Base-by-base conservation (phyloP, 371 early-diverging fungal species). In the Mucor velutinosus region DNA sequence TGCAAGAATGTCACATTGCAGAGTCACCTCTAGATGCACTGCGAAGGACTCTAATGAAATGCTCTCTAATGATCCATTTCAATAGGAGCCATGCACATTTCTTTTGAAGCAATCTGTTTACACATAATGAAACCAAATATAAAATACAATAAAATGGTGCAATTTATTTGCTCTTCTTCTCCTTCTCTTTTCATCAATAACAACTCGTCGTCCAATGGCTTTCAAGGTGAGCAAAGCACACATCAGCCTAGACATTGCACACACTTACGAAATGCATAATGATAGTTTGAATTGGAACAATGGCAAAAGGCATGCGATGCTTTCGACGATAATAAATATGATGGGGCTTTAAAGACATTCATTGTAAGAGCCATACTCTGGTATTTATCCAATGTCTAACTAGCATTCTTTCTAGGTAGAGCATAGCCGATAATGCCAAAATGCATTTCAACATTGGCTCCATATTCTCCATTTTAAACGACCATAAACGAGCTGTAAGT, bases 401-500 rank as follows among this genome's bases (percentile, higher is more conserved):
- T 12, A 49, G 11, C 3, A 19, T n/a, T 64, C 41, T 27, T 43
- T 53, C 35, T 39, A 43, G 11, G 15, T 21, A 43, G 56, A 62
- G 33, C 82, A 93, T 96, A 64, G 95, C 95, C 25, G 95, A 95
- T 74, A 89, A 89, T 32, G 90, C 97, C 30, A 96, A 95, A 81
- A 94, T 97, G 64, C 93, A 95, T 82, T 97, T 95, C 77, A 97
- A 97, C 75, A 93, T 97, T 74, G 97, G 94, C 7, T 86, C 93
- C 65, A 89, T 93, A 58, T 88, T 89, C 51, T 83, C 90, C 11
- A 86, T 88, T 11, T 67, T 91, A 39, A 87, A 89, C 32, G 87
- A 93, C 69, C 86, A 92, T 74, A 85, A 91, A 33, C 87, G 86
- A 60, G 96, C 97, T 63, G 95, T 93, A 90, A 86, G 86, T 75